Conservation (phyloP, 1,284 basidiomycete genomes). For the Boletus holoroseus region DNA sequence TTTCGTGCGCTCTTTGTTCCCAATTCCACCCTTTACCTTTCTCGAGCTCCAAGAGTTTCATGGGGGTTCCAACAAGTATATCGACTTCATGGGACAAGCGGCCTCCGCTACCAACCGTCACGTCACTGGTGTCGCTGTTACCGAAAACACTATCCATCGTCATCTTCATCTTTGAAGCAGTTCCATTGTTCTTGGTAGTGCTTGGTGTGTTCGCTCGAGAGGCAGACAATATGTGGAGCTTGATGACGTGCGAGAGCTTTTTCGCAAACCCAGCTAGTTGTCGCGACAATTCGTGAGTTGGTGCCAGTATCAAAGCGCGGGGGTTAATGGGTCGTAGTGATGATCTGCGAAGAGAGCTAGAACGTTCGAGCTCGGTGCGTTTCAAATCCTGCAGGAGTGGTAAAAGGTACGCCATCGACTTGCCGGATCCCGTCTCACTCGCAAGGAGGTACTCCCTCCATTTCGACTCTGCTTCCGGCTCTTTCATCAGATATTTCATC, state of each 20-base stretch:
- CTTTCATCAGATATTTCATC: constrained; percentile 53
- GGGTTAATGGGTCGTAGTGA: constrained; percentile 45
- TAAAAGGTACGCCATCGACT: constrained; percentile 84
- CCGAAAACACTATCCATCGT: constrained; percentile 18
- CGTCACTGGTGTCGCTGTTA: constrained; percentile 15
- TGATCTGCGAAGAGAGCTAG: constrained; percentile 4
- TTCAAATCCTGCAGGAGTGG: constrained; percentile 79
- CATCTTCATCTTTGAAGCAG: constrained; percentile 49
- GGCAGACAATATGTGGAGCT: constrained; percentile 68
- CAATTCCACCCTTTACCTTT: constrained; percentile 63
- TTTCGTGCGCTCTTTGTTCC: constrained; percentile 33
- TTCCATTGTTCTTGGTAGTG: constrained; percentile 33
- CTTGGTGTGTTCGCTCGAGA: constrained; percentile 55
- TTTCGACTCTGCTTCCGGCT: constrained; percentile 15
- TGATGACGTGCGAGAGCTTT: constrained; percentile 64
- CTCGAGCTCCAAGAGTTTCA: constrained; percentile 68
- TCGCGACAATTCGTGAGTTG: constrained; percentile 82
- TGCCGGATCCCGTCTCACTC: constrained; percentile 85
- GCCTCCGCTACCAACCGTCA: constrained; percentile 13
- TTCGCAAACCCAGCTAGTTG: constrained; percentile 75
- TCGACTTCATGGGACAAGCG: constrained; percentile 47
- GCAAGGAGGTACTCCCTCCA: constrained; percentile 68
- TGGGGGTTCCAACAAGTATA: constrained; percentile 72
- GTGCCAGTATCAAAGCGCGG: constrained; percentile 74
- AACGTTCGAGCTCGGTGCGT: constrained; percentile 40